Percentiles rank a stretch among this genome's conserved stretches.
These are phyloP conservation scores for Trametes maxima DNA, from an alignment of 768 basidiomycete species.

Conservation along the genomic window DNA sequence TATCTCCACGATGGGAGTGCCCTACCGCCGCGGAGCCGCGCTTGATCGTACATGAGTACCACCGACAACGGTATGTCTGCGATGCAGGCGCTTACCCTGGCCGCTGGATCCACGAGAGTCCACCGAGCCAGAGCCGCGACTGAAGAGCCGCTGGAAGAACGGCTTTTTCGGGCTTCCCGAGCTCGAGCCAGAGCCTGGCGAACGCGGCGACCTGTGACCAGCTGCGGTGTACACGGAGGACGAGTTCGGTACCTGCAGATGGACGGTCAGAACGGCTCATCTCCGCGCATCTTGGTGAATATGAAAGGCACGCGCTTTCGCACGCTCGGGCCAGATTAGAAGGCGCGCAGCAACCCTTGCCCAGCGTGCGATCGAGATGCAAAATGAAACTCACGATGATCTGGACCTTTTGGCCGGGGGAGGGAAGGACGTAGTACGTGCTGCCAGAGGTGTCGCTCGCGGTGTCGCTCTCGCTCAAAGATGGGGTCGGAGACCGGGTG, in stretches of 20 bases:
- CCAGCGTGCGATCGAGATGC: constrained; percentile 14
- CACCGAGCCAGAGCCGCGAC: constrained; percentile 28
- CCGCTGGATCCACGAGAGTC: constrained; percentile 26
- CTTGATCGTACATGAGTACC: constrained; percentile 23
- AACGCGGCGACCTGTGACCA: constrained; percentile 58
- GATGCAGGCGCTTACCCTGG: constrained; percentile 27
- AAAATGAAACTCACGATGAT: constrained; percentile 60
- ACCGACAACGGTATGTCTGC: constrained; percentile 23
- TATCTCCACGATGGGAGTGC: constrained; percentile 15
- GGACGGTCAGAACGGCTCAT: constrained; percentile 14
- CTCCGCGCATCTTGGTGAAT: constrained; percentile 12
- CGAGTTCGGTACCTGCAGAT: constrained; percentile 43
- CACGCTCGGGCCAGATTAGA: constrained; percentile 7
- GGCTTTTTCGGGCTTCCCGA: constrained; percentile 47
- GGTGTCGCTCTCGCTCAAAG: constrained; percentile 34
- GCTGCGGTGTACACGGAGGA: constrained; percentile 55
- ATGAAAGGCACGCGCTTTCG: constrained; percentile 16
- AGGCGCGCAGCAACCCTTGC: constrained; percentile 21
- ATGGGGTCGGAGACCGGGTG: constrained; percentile 39
- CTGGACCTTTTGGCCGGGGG: constrained; percentile 73
- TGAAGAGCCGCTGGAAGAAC: constrained; percentile 64
- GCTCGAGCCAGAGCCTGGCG: constrained; percentile 43
- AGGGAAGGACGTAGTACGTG: constrained; percentile 75
- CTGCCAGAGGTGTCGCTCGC: constrained; percentile 61
- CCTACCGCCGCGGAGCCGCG: constrained; percentile 16